phyloP scores from a whole-genome alignment of 257 asterid genomes.

The Solanum etuberosum region DNA sequence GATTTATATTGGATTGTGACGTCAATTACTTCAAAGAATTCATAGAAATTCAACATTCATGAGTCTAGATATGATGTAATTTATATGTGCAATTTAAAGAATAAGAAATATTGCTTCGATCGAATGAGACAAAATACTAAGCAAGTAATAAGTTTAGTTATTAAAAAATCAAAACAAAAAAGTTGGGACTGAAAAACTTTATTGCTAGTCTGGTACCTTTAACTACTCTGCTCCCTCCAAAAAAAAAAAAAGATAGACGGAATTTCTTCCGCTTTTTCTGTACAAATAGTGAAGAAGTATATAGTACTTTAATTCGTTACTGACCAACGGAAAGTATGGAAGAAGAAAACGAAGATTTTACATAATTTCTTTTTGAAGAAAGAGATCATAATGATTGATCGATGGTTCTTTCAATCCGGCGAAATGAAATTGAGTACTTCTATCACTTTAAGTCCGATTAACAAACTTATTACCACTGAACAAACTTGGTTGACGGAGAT shows the following conservation, averaged over 20 bases:
- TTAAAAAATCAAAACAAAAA: not conserved
- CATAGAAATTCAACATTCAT: no score
- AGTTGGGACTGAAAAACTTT: not conserved
- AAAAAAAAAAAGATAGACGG: not conserved
- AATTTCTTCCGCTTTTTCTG: no score
- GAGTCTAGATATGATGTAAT: not conserved
- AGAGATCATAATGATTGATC: no score
- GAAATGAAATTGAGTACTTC: no score
- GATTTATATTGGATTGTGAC: not conserved
- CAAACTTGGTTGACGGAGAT: not conserved
- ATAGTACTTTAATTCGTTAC: accelerated
- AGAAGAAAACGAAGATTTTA: no score
- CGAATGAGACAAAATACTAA: not conserved
- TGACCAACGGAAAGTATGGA: not conserved
- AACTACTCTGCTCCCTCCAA: not conserved
- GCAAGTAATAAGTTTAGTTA: not conserved
- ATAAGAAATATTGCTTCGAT: not conserved
- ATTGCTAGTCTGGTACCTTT: not conserved
- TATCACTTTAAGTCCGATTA: not conserved
- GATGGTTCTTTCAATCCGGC: no score
- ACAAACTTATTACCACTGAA: no score
- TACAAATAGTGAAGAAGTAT: not conserved
- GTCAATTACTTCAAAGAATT: not conserved
- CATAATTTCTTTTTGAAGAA: no score
- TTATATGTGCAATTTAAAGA: not conserved